Evolutionary conservation across 352 stramenopile genomes (phyloP), one percentile per base, ranked within the genome.

Genomic region (Peronospora belbahrii): DNA sequence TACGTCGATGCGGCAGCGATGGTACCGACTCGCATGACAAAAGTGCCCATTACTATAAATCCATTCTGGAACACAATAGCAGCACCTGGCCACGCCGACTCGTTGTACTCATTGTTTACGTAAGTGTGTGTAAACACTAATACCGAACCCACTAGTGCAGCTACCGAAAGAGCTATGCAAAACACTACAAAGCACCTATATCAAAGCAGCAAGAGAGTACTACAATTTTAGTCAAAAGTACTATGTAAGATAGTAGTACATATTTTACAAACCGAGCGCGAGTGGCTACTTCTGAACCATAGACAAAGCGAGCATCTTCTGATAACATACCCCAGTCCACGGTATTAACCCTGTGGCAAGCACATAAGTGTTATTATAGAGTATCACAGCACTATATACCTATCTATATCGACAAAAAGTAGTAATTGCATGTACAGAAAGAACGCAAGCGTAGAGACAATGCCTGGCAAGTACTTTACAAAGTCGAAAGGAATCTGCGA

Each of bases 281-380:
- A 6, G 43, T 64, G 6, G 70, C 73, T 34, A 72, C 66, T 25
- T 77, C 66, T 0, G 59, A 57, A 6, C 70, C 67, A 37, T 85
- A 83, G 14, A 48, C 37, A 43, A 63, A 67, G 17, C 53, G 28
- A 6, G 62, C 57, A 30, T 75, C 75, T 32, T 80, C 63, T 19
- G 52, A 67, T 2, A 85, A 40, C 70, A 85, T 83, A 7, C 71
- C 67, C 70, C 73, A 85, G 52, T 85, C 67, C 10, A 85, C 56
- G 22, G 70, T 79, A 23, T 85, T 85, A 5, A 83, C 37, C 8
- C 70, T 83, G 39, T 1, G 53, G 10, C 28, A 36, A 18, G 3
- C 3, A 19, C 18, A 6, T 13, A 18, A 4, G 9, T 10, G 23
- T 30, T 11, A 25, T 4, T 11, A n/a, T 42, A n/a, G n/a, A n/a